Evolutionary conservation across 164 flowering plant genomes (phyloP), one percentile per base, ranked within the genome.

Genomic region (Brasenia schreberi): DNA sequence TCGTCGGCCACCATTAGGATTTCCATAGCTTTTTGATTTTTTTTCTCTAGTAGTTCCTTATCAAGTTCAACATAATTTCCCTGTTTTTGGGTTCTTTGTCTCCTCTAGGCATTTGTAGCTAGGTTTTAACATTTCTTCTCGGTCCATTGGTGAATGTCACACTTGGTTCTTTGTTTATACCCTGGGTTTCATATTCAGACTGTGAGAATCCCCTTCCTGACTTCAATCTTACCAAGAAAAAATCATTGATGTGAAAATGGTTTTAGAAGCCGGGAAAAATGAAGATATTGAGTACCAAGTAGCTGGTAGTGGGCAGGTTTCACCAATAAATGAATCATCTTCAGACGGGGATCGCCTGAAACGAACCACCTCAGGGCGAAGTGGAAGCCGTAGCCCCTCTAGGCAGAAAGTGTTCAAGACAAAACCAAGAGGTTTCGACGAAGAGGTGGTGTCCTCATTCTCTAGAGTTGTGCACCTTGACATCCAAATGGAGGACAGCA

Each of bases 391-490:
- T 66, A 92, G 96, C 65, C 98, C 96, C 43, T 92, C 88, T 2
- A 75, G 87, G 80, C 92, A 87, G 73, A 89, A 87, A 75, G 86
- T 74, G 59, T 66, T 85, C 53, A 93, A 86, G 79, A 89, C 97
- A 0, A 93, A 90, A 67, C 98, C 98, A 0, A 83, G 97, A 2
- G 98, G 98, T 9, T 82, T 90, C 16, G 98, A 93, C 69, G 98
- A 90, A 69, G 98, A 93, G 71, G 87, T 87, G 0, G 79, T 71
- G 7, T 67, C 87, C 9, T 81, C 90, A 64, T 86, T 87, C 75
- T 71, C 77, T 70, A 93, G 87, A 77, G 64, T 74, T 3, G 71
- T 78, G 65, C 89, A 80, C 23, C 78, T 86, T 4, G 92, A 86
- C 80, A 83, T 89, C 66, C 89, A 82, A 65, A 93, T 93, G 97